These are phyloP conservation scores for Ganoderma lingzhi DNA, from an alignment of 1,284 basidiomycete species.

Conservation along the genomic window DNA sequence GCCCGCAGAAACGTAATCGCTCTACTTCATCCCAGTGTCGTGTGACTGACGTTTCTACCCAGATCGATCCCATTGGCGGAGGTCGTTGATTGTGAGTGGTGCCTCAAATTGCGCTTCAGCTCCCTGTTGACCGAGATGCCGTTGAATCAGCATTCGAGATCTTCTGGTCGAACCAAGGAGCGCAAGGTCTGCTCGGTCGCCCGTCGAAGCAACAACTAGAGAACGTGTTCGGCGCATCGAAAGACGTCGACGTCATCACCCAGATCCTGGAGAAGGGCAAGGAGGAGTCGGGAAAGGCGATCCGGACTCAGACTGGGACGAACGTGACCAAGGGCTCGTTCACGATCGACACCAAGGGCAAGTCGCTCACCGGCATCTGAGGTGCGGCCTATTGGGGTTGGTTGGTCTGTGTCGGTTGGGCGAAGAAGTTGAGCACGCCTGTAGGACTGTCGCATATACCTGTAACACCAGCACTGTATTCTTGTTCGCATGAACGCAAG, in stretches of 20 bases:
- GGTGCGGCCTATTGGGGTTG: neutral
- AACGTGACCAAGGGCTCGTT: constrained; percentile 53
- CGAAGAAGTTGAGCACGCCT: constrained; percentile 1
- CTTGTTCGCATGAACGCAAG: neutral
- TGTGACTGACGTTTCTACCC: constrained; percentile 22
- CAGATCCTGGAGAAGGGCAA: constrained; percentile 69
- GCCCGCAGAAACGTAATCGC: constrained; percentile 69
- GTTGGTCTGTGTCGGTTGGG: neutral
- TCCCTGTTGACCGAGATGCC: constrained; percentile 17
- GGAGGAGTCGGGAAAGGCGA: constrained; percentile 57
- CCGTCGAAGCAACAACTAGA: constrained; percentile 84
- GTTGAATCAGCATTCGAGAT: constrained; percentile 56
- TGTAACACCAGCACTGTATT: constrained; percentile 18
- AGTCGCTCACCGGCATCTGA: constrained; percentile 36
- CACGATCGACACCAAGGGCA: constrained; percentile 48
- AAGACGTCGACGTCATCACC: constrained; percentile 69
- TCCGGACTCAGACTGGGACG: constrained; percentile 40
- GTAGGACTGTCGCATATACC: constrained; percentile 7
- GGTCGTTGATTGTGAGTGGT: constrained; percentile 76
- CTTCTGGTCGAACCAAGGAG: constrained; percentile 69
- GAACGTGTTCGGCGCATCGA: constrained; percentile 68
- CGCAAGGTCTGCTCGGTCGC: constrained; percentile 73
- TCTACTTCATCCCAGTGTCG: constrained; percentile 1
- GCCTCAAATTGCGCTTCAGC: constrained; percentile 2
- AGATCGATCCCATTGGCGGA: constrained; percentile 73